Evolutionary conservation across 1,284 basidiomycete species (phyloP).

Genomic region (Cronartium quercuum): DNA sequence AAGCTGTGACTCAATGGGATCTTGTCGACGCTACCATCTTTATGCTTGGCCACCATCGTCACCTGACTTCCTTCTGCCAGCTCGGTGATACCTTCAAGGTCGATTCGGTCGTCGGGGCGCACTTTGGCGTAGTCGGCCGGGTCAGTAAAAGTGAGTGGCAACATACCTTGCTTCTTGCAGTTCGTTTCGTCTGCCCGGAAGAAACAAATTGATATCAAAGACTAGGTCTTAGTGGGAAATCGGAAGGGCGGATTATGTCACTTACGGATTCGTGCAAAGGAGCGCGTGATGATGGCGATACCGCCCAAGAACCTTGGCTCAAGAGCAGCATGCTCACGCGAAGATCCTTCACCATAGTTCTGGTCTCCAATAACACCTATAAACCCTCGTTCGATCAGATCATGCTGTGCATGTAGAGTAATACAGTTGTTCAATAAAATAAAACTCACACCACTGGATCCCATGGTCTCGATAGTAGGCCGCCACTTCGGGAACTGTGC

Average conservation of each 20-base stretch:
- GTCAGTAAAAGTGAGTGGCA: slow-evolving; percentile 80
- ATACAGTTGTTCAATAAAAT: neutral
- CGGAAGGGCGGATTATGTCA: slow-evolving; percentile 65
- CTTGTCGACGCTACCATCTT: slow-evolving; percentile 65
- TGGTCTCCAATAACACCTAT: slow-evolving; percentile 58
- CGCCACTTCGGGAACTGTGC: slow-evolving; percentile 73
- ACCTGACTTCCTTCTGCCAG: slow-evolving; percentile 85
- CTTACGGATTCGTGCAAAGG: slow-evolving; percentile 37
- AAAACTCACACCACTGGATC: slow-evolving; percentile 79
- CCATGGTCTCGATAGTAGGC: slow-evolving; percentile 81
- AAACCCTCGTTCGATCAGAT: neutral
- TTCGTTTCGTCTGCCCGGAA: slow-evolving; percentile 56
- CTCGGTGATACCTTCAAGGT: slow-evolving; percentile 71
- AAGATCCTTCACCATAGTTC: slow-evolving; percentile 98
- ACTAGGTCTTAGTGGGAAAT: slow-evolving; percentile 61
- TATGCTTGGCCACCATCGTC: slow-evolving; percentile 70
- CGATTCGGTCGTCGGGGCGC: slow-evolving; percentile 71
- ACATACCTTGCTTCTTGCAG: slow-evolving; percentile 96
- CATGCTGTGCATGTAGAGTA: neutral
- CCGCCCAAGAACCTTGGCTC: slow-evolving; percentile 28
- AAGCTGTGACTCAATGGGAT: slow-evolving; percentile 52
- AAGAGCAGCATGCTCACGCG: slow-evolving; percentile 54
- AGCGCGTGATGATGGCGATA: slow-evolving; percentile 21
- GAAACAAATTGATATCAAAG: slow-evolving; percentile 58
- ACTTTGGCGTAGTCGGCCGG: slow-evolving; percentile 86